Base-by-base conservation (phyloP, 1,139 yeast species). In the Blastobotrys elegans region DNA sequence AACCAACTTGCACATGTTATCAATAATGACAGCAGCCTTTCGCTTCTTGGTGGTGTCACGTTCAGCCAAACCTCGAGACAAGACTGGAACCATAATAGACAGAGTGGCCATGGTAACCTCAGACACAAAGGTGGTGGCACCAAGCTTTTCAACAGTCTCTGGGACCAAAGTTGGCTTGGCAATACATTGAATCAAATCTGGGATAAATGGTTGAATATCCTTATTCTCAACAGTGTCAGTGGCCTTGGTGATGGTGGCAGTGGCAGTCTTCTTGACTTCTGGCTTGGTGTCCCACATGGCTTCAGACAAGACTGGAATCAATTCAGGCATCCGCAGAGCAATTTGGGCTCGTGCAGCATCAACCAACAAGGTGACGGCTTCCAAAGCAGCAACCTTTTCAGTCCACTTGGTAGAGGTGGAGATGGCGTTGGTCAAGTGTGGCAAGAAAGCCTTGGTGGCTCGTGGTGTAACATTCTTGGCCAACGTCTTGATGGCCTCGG, bases 241-340 rank as follows among this genome's bases (percentile, higher is more conserved):
- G 62, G 96, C 84, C 76, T 88, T 87, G 73, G 90, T 80, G 81
- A 92, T 89, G 71, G 97, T 88, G 65, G 82, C 83, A 65, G 95
- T 85, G 61, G 98, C 97, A 69, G 94, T 95, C 65, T 80, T 82
- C 84, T 92, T 92, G 71, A 92, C 97, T 70, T 92, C 97, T 74
- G 81, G 80, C 83, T 92, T 92, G 76, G 98, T 92, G 74, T 92
- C 98, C 98, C 98, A 92, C 97, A 92, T 92, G 65, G 97, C 87
- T 79, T 92, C 98, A 61, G 98, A 92, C 67, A 92, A 79, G 60
- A 85, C 94, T 73, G 98, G 98, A 67, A 92, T 90, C 73, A 92
- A 83, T 79, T 92, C 97, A 67, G 97, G 96, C 97, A 92, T 90
- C 80, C 97, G 88, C 69, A 92, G 80, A 63, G 98, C 96, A 65